A percentile compares a stretch with the other conserved stretches of the same genome.
Conservation (phyloP, 176 grass and related monocot genomes). For the Rhynchospora breviuscula region DNA sequence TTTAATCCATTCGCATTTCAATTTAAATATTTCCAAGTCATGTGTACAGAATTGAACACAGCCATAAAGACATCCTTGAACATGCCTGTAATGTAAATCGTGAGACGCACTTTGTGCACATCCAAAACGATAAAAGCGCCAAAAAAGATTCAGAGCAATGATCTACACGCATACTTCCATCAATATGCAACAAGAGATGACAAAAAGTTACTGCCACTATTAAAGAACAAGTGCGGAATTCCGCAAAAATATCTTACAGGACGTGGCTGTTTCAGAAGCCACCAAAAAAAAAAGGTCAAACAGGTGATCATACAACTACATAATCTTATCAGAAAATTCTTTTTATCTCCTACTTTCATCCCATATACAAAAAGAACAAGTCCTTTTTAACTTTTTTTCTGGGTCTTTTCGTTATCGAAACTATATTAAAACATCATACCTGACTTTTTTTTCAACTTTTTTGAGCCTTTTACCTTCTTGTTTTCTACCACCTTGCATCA, state of each 20-base stretch:
- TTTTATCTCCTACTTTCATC: constrained; percentile 56
- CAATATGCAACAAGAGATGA: background rate
- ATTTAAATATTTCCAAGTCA: background rate
- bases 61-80: background rate
- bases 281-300: constrained; percentile 48
- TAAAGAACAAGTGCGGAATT: constrained; percentile 52
- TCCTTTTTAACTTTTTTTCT: constrained; percentile 9
- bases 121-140: background rate
- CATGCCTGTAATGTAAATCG: background rate
- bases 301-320: constrained; percentile 39
- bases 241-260: constrained; percentile 60
- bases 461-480: background rate
- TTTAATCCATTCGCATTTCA: no score
- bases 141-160: background rate
- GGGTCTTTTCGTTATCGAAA: constrained; percentile 19
- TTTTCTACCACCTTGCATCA: constrained; percentile 24
- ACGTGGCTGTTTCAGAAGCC: constrained; percentile 32
- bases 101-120: no score
- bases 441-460: background rate
- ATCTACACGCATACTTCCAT: background rate
- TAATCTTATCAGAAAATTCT: constrained; percentile 28
- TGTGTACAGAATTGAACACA: background rate
- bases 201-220: constrained; percentile 24
- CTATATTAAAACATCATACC: constrained; percentile 15
- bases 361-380: constrained; percentile 76